Conservation (phyloP, 139 green algal genomes). For the Trebouxia sp. region DNA sequence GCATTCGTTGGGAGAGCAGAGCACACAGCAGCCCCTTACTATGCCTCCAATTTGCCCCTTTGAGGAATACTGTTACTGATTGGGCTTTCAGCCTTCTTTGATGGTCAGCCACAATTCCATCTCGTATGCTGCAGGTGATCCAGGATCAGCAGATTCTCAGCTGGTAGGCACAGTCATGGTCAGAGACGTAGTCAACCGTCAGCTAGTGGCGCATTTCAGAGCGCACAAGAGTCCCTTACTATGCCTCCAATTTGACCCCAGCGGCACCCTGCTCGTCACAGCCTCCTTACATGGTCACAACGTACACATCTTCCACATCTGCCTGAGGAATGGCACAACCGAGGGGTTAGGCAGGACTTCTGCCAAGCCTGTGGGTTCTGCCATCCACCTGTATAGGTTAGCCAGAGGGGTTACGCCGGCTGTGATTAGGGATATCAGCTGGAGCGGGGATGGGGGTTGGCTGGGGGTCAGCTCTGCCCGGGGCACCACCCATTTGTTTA, state of each 20-base stretch:
- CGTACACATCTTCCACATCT: conserved; percentile 53
- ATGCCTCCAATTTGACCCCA: conserved; percentile 55
- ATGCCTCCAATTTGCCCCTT: too few species aligned
- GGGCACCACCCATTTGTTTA: conserved; percentile 61
- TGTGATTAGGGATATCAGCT: conserved; percentile 59
- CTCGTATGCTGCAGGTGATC: not conserved
- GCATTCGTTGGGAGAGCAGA: too few species aligned
- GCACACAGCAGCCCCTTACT: too few species aligned
- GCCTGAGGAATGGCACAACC: not conserved
- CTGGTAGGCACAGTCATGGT: conserved; percentile 58
- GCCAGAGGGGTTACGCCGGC: conserved; percentile 71
- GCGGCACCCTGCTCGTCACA: conserved; percentile 62
- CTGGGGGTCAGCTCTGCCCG: conserved; percentile 46
- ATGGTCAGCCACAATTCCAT: not conserved
- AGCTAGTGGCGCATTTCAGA: conserved; percentile 56
- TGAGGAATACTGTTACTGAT: too few species aligned
- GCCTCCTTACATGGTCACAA: conserved; percentile 59
- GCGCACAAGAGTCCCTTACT: conserved; percentile 55
- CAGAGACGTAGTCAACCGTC: conserved; percentile 51
- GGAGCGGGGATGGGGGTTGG: conserved; percentile 52
- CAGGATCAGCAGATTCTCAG: conserved; percentile 12
- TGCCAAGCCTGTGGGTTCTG: conserved; percentile 20
- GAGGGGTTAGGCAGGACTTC: not conserved
- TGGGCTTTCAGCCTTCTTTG: not conserved
- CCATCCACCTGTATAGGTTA: conserved; percentile 47